Evolutionary conservation across 805 yeast genomes (phyloP).

Genomic region (Myxozyma udenii): DNA sequence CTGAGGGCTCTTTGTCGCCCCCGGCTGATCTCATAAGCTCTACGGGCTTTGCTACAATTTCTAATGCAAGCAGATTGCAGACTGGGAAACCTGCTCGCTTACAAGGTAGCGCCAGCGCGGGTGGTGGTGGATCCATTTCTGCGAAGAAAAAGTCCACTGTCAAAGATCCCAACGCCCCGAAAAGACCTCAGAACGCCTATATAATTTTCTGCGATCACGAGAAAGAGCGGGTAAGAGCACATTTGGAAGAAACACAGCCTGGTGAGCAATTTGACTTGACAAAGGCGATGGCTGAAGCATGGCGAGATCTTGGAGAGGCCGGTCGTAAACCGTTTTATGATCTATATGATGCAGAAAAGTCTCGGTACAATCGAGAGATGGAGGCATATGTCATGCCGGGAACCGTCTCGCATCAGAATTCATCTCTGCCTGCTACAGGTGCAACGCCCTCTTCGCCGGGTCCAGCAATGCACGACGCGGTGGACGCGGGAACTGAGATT

Average conservation of each 20-base stretch:
- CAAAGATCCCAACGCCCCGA: conserved; percentile 83
- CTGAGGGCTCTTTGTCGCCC: conserved; percentile 16
- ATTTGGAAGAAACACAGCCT: conserved; percentile 46
- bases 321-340: conserved; percentile 70
- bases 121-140: conserved; percentile 15
- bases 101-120: background rate
- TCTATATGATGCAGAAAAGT: conserved; percentile 72
- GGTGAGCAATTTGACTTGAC: conserved; percentile 59
- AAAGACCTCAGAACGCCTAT: conserved; percentile 87
- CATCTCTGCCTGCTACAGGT: conserved; percentile 5
- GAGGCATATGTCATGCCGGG: conserved; percentile 38
- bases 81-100: background rate
- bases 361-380: conserved; percentile 72
- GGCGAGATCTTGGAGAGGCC: conserved; percentile 71
- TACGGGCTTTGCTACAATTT: conserved; percentile 1
- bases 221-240: conserved; percentile 64
- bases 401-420: no score
- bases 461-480: background rate
- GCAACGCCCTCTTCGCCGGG: background rate
- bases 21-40: conserved; percentile 2
- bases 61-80: background rate
- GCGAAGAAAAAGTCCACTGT: conserved; percentile 42
- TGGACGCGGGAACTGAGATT: background rate
- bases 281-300: conserved; percentile 74
- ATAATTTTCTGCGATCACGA: conserved; percentile 82